Percentiles rank a stretch among this genome's conserved stretches.
These are phyloP conservation scores for Oropetium thomaeum DNA, from an alignment of 176 grass and related monocot genomes.

Conservation along the genomic window DNA sequence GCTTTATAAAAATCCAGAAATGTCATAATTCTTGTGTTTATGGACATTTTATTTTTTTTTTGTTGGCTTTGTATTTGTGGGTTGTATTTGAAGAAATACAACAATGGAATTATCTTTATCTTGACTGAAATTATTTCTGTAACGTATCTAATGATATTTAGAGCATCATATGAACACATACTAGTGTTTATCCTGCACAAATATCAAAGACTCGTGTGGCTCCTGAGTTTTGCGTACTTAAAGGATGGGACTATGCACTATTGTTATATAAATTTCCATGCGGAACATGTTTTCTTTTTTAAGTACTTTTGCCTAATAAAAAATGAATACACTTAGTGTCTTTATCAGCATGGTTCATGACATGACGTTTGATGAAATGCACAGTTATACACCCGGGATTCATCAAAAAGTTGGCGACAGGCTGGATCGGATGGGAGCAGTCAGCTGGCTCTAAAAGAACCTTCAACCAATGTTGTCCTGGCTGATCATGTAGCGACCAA, in stretches of 20 bases:
- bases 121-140: not conserved
- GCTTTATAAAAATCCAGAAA: not conserved
- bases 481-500: constrained; percentile 76
- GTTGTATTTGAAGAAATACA: not conserved
- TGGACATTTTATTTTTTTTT: not conserved
- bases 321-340: not conserved
- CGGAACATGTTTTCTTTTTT: not conserved
- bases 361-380: constrained; percentile 6
- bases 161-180: not conserved
- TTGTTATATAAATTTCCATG: not conserved
- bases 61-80: not conserved
- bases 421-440: constrained; percentile 76
- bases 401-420: constrained; percentile 87
- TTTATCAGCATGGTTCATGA: constrained; percentile 15
- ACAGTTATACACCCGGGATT: constrained; percentile 96
- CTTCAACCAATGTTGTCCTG: constrained; percentile 73
- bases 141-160: not conserved
- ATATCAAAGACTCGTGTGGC: not conserved
- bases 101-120: not conserved
- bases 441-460: constrained; percentile 78
- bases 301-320: constrained; percentile 8
- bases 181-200: not conserved
- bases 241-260: not conserved
- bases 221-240: not conserved
- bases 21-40: not conserved